These are phyloP conservation scores for Boletus pseudopeckii DNA, from an alignment of 768 basidiomycete species.

Conservation along the genomic window DNA sequence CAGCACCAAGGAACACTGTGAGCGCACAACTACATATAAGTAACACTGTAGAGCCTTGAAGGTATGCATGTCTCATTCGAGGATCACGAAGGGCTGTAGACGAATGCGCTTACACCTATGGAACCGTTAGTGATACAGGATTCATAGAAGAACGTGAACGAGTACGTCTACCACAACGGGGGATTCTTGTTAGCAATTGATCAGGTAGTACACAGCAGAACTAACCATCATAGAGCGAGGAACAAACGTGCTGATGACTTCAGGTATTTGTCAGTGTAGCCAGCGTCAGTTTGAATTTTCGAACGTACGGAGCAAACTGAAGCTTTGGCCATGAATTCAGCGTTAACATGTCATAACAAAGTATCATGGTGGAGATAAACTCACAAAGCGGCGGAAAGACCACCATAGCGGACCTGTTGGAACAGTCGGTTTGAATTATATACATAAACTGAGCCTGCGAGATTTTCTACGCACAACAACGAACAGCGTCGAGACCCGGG, in stretches of 20 bases:
- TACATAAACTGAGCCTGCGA: background rate
- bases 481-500: background rate
- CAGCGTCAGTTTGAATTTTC: background rate
- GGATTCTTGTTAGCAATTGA: background rate
- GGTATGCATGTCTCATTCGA: background rate
- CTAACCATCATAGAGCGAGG: background rate
- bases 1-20: background rate
- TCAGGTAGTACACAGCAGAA: background rate
- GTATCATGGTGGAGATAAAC: background rate
- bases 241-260: background rate
- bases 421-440: background rate
- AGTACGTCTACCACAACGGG: too few species aligned
- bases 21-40: background rate
- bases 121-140: background rate
- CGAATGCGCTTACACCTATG: constrained; percentile 3
- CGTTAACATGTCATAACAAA: too few species aligned
- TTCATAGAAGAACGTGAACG: too few species aligned
- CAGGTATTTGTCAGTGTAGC: background rate
- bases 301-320: background rate
- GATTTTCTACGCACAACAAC: background rate
- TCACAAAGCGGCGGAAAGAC: background rate
- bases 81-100: background rate
- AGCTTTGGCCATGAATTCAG: background rate
- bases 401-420: background rate
- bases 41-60: background rate